These are phyloP conservation scores for Fusarium neocosmosporiellum DNA, from an alignment of 2,329 filamentous ascomycete species.

Conservation along the genomic window DNA sequence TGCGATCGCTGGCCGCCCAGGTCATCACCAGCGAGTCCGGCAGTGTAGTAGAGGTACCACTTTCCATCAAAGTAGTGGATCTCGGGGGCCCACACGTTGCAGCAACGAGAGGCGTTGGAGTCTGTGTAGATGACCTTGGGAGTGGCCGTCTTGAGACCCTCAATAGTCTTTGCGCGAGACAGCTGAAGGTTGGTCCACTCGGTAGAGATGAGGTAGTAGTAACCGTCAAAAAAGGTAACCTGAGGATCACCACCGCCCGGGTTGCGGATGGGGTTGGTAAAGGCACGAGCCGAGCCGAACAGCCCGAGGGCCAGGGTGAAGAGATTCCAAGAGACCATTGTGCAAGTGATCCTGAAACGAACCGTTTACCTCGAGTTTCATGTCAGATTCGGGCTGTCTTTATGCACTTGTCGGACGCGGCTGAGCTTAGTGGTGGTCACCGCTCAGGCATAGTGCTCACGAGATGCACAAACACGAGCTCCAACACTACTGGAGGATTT, in stretches of 20 bases:
- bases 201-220: constrained; percentile 68
- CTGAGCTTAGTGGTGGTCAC: neutral
- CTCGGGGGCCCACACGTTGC: constrained; percentile 70
- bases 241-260: constrained; percentile 64
- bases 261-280: constrained; percentile 63
- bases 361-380: neutral
- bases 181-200: constrained; percentile 67
- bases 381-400: neutral
- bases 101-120: constrained; percentile 57
- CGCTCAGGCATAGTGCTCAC: neutral
- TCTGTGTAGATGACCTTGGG: constrained; percentile 64
- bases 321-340: constrained; percentile 32
- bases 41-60: constrained; percentile 70
- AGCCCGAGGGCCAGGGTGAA: constrained; percentile 23
- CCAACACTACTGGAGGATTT: constrained; percentile 4
- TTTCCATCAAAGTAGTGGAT: constrained; percentile 60
- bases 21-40: constrained; percentile 55
- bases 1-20: constrained; percentile 63
- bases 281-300: constrained; percentile 45
- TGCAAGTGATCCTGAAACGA: neutral
- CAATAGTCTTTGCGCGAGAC: constrained; percentile 64
- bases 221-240: constrained; percentile 62
- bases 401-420: neutral
- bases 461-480: neutral
- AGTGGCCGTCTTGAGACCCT: constrained; percentile 64